Evolutionary conservation across 768 basidiomycete genomes (phyloP).

Genomic region (Podaxis rugospora): DNA sequence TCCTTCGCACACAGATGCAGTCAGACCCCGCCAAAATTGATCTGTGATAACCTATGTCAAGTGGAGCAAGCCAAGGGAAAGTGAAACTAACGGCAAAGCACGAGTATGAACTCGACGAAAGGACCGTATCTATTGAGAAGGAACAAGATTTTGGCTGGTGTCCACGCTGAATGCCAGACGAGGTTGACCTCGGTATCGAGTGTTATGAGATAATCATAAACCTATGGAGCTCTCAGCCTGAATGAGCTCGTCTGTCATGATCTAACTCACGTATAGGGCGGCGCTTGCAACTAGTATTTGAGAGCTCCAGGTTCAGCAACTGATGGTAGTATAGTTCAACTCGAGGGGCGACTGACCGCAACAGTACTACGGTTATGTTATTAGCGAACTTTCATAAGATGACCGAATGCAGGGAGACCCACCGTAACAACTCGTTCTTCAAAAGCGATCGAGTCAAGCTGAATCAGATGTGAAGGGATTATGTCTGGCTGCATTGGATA

Average conservation of each 20-base stretch:
- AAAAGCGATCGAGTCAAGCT: no score
- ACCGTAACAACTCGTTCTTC: no score
- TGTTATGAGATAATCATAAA: constrained; percentile 20
- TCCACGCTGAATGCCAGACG: constrained; percentile 21
- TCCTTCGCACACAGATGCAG: not conserved
- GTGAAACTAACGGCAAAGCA: constrained; percentile 14
- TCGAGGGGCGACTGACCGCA: not conserved
- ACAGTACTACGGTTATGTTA: not conserved
- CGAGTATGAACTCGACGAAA: constrained; percentile 17
- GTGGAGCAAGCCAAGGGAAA: not conserved
- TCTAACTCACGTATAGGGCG: not conserved
- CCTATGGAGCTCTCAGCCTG: not conserved
- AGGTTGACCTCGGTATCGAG: constrained; percentile 16
- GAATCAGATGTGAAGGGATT: no score
- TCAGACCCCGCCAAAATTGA: not conserved
- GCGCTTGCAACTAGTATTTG: not conserved
- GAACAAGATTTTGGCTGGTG: constrained; percentile 20
- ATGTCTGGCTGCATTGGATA: not conserved
- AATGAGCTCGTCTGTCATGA: not conserved
- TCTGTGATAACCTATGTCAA: not conserved
- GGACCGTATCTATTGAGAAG: constrained; percentile 22
- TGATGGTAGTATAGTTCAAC: no score
- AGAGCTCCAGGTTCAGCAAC: not conserved
- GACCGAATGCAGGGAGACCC: no score
- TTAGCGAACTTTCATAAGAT: no score